These are phyloP conservation scores for Jatropha curcas DNA, from an alignment of 345 rosid species.

Conservation along the genomic window DNA sequence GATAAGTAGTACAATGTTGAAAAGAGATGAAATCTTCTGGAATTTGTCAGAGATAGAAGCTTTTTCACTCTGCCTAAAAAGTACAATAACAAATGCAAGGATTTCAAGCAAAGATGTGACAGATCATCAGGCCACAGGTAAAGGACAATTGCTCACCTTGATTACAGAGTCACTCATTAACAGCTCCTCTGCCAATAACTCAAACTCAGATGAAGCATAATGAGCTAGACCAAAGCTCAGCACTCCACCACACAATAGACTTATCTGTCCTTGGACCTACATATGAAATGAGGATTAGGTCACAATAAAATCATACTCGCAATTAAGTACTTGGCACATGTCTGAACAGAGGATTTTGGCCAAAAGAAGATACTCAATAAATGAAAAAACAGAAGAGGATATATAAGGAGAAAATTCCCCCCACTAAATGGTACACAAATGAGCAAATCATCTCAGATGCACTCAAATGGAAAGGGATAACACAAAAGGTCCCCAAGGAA, in stretches of 20 bases:
- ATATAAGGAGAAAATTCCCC: background rate
- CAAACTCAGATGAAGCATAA: conserved; percentile 92
- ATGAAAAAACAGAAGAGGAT: background rate
- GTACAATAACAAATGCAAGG: background rate
- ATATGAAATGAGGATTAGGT: conserved; percentile 25
- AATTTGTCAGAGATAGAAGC: background rate
- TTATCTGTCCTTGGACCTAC: conserved; percentile 97
- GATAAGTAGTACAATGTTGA: background rate
- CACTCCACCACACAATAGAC: conserved; percentile 65
- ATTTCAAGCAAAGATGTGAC: background rate
- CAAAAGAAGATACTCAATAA: background rate
- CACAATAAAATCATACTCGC: background rate
- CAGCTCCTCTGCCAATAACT: conserved; percentile 91
- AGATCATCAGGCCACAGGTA: conserved; percentile 6
- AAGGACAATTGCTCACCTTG: conserved; percentile 48
- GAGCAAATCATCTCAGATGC: background rate
- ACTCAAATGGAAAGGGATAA: background rate
- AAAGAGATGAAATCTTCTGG: background rate
- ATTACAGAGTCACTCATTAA: conserved; percentile 93
- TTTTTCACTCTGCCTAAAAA: background rate
- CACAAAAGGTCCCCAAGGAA: background rate
- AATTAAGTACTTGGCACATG: background rate
- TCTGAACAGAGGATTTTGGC: background rate
- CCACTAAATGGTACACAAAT: background rate
- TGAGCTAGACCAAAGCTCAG: conserved; percentile 92